Evolutionary conservation across 441 rosid species (phyloP), one percentile per base, ranked within the genome.

Genomic region (Syzygium syzygioides): DNA sequence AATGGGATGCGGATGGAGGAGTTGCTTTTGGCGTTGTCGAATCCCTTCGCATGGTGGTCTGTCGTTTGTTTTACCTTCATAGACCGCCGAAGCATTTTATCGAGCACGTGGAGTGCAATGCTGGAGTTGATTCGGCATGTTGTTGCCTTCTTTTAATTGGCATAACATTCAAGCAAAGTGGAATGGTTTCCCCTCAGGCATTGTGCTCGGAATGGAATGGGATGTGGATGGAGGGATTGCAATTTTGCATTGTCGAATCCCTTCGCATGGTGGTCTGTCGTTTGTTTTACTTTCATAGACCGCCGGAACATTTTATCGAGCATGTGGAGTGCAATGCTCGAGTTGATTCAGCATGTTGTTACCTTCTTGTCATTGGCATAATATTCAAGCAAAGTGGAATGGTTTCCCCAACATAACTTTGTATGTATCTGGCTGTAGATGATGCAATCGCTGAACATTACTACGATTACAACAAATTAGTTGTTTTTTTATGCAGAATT

Each of bases 11-110:
- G 76, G 76, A 64, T 14, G 30, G 76, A 18, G 59, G 17, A 41
- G 41, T 26, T 26, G 6, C 54, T 6, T 84, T 88, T 56, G 17
- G 14, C 91, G 90, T 92, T 89, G 90, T 66, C 86, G 76, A 30
- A 30, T 59, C 50, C 83, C 91, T 90, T 79, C 87, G 52, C 83
- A 8, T 76, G 6, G 83, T 11, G 12, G 83, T 76, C n/a, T 41
- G 52, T 41, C 3, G 52, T 76, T 76, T 76, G 80, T 76, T 59
- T 71, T 76, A 41, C 80, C 23, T 37, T 71, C 52, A 41, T 20
- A 71, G 83, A 76, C n/a, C n/a, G 8, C n/a, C 4, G 15, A 13
- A 41, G 6, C 83, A 76, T 76, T 26, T 37, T 76, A 3, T 23
- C 83, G 4, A 41, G 18, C 83, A 41, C 4, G n/a, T 76, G 83